Conservation (phyloP, 306 rosid genomes). For the Fagus crenata region DNA sequence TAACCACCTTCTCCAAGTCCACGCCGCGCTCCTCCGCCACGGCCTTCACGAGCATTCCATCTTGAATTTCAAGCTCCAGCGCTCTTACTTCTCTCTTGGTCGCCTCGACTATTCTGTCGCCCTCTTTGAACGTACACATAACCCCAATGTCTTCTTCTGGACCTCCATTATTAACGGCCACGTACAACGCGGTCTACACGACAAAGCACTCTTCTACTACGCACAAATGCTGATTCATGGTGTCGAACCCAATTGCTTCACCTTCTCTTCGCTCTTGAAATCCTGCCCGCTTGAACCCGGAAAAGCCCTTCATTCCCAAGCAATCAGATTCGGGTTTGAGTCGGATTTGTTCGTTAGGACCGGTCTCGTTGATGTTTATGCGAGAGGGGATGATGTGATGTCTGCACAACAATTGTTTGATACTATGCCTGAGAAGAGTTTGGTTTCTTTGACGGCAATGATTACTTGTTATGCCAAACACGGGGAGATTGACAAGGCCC, state of each 20-base stretch:
- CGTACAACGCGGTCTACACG: constrained; percentile 43
- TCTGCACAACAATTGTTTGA: constrained; percentile 65
- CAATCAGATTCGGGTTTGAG: constrained; percentile 43
- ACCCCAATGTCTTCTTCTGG: constrained; percentile 59
- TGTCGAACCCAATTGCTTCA: constrained; percentile 65
- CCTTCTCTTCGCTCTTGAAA: constrained; percentile 62
- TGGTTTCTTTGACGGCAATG: constrained; percentile 66
- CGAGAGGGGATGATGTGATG: constrained; percentile 54
- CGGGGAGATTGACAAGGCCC: constrained; percentile 60
- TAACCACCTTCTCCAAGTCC: constrained; percentile 56
- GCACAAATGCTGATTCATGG: constrained; percentile 52
- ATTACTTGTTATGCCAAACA: constrained; percentile 59
- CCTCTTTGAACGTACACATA: constrained; percentile 54
- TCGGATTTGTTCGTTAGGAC: constrained; percentile 61
- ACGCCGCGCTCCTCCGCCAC: constrained; percentile 63
- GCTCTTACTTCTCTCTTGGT: constrained; percentile 67
- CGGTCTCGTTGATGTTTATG: constrained; percentile 59
- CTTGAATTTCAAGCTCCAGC: constrained; percentile 84
- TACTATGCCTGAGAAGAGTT: constrained; percentile 60
- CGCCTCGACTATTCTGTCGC: constrained; percentile 63
- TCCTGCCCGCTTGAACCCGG: constrained; percentile 41
- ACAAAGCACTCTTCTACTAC: constrained; percentile 52
- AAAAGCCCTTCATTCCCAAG: constrained; percentile 53
- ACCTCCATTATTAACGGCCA: constrained; percentile 65
- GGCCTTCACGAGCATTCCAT: constrained; percentile 58